Base-by-base conservation (phyloP, 2,329 filamentous ascomycete species). In the Verticillium tricorpus region DNA sequence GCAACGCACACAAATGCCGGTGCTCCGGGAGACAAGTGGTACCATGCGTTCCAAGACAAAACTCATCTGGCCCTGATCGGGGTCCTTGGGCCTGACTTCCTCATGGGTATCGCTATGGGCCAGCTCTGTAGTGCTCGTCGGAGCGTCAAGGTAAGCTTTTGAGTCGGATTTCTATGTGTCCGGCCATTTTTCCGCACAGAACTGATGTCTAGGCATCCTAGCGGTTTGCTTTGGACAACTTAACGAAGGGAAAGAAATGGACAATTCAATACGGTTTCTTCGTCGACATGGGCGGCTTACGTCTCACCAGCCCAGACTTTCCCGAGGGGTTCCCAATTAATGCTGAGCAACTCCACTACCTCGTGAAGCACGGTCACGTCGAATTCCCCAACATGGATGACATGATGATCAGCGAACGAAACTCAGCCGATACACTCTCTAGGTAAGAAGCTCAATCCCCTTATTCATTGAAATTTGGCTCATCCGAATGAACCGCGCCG, bases 281-380 rank as follows among this genome's bases (percentile, higher is more conserved):
- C 60, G 76, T 71, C 3, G 74, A 78, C 57, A 77, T 76, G 71
- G 77, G 78, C 1, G 77, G 77, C 3, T 73, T 78, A 59, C 35
- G 72, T 0, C 67, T 80, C 0, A 60, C 69, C 11, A 67, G 68
- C 11, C 66, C 64, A 1, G 75, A 75, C 19, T 69, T 58, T 19
- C 37, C 62, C 1, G 55, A 66, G 0, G 63, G 66, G 1, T 76
- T 79, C 59, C 75, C 77, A 2, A 65, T 79, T 8, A 69, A 77
- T 40, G 70, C 72, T 1, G 71, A 74, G 56, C 70, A 76, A 60
- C 62, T 76, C 2, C 64, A 68, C 22, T 75, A 72, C 57, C 61
- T 75, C 5, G 59, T 73, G 15, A 66, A 67, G 15, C 57, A 74
- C 12, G 62, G 64, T 2, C 69, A 73, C 40, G 59, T 76, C 25